Base-by-base conservation (phyloP, 192 early-diverging fungal genomes). In the Gryganskiella cystojenkinii region DNA sequence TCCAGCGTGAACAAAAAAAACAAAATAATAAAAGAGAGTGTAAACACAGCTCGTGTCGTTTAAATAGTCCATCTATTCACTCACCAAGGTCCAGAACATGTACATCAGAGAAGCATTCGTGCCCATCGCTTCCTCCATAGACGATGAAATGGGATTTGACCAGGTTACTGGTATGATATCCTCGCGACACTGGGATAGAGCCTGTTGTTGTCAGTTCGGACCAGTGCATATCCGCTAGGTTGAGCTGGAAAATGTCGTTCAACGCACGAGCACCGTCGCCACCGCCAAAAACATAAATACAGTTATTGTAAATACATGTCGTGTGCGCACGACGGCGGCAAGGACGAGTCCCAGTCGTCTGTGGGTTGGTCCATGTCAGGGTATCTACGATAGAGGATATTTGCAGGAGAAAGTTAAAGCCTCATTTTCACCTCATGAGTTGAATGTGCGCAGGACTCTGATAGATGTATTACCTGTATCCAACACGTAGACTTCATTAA, bases 101-200 rank as follows among this genome's bases (percentile, higher is more conserved):
- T 9, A 93, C 75, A 63, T 94, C 93, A 0, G 80, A 81, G 46
- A 93, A 93, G 57, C 92, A 93, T 51, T 92, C 90, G 50, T 90
- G 89, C 1, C 95, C 94, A 64, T 96, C 94, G 8, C 91, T 92
- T n/a, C 95, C 95, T 33, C 95, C 95, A 78, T 87, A 96, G 28
- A 96, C 85, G 3, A 96, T 83, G 2, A 94, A 83, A 35, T 94
- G 92, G 54, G 87, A 86, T 40, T 90, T 89, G 20, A 96, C 88
- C 19, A 95, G 81, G 64, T 89, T 96, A 44, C 88, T 88, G 11
- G 94, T 94, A 71, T 96, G 95, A 79, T 96, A 96, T 15, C 95
- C 95, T 44, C 95, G 82, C 17, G 93, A 86, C 14, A 85, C 79
- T 33, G 94, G 94, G n/a, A 84, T 74, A 8, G 72, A 66, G 31